These are phyloP conservation scores for Penicillium sp. DNA, from an alignment of 2,329 filamentous ascomycete species.

Conservation along the genomic window DNA sequence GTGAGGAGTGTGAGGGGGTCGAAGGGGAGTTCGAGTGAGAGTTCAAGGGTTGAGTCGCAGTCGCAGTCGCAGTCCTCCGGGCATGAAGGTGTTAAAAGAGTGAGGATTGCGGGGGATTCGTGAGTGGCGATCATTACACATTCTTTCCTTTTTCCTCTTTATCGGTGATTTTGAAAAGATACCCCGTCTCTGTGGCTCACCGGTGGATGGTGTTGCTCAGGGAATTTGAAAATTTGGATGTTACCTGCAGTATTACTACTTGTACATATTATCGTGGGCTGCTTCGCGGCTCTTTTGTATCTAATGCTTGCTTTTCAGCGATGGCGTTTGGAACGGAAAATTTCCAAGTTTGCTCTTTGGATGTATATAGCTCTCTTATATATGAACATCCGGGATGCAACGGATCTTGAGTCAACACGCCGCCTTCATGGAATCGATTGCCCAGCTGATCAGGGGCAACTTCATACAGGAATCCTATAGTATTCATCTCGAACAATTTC, in stretches of 20 bases:
- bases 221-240: neutral
- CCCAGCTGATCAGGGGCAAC: too few relatives aligned
- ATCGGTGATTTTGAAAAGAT: neutral
- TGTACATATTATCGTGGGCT: neutral
- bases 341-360: neutral
- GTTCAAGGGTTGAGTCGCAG: neutral
- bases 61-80: slow-evolving; percentile 1
- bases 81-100: neutral
- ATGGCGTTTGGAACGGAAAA: slow-evolving; percentile 1
- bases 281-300: neutral
- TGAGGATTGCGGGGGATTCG: neutral
- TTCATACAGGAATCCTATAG: too few relatives aligned
- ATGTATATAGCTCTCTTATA: neutral
- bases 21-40: slow-evolving; percentile 4
- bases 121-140: neutral
- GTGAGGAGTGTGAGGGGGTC: neutral
- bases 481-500: too few relatives aligned
- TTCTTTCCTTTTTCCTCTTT: neutral
- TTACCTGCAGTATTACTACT: too few relatives aligned
- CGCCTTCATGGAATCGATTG: too few relatives aligned
- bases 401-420: too few relatives aligned
- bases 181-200: neutral
- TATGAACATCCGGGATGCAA: too few relatives aligned
- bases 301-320: slow-evolving; percentile 7
- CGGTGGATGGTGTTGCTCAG: neutral